Evolutionary conservation across 164 flowering plant genomes (phyloP), one percentile per base, ranked within the genome.

Genomic region (Houttuynia cordata): DNA sequence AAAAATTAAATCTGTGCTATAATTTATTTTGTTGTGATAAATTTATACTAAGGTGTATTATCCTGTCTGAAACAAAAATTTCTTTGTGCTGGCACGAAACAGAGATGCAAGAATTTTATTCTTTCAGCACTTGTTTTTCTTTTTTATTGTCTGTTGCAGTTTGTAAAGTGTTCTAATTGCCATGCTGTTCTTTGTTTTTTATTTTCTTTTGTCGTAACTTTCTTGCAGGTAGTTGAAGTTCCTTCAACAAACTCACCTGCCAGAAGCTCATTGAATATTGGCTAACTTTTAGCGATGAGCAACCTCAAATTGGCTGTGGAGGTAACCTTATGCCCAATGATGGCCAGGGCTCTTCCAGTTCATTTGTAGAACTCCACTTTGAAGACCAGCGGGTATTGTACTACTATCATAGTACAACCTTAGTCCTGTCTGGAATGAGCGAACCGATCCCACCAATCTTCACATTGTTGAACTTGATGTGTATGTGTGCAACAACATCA

Each of bases 351-450:
- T 81, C 97, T 5, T 78, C 92, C 12, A 85, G 74, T 64, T 62
- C 95, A 40, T 81, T 71, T 65, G 91, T 87, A 51, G 97, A 90
- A 75, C 86, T 87, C 58, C 65, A 62, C 66, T 87, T 87, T 63
- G 97, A 90, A 59, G 83, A 82, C 19, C 97, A 87, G 68, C 80
- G 62, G n/a, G 67, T 79, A 73, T 66, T 86, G 92, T 1, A 82
- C 88, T 51, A 87, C 87, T 7, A 57, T 79, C 71, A 87, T 87
- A 71, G 92, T n/a, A 87, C 13, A 85, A 90, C 75, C 88, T 87
- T 19, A 83, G 78, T 62, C 97, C 97, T n/a, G 86, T 83, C 34
- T 90, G 97, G 97, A 78, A 90, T 49, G 97, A 90, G 74, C 80
- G 76, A 25, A 75, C 88, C 41, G 87, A 90, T 39, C 92, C 92